Base-by-base conservation (phyloP, 2,329 filamentous ascomycete species). In the Paracoccidioides lutzii region DNA sequence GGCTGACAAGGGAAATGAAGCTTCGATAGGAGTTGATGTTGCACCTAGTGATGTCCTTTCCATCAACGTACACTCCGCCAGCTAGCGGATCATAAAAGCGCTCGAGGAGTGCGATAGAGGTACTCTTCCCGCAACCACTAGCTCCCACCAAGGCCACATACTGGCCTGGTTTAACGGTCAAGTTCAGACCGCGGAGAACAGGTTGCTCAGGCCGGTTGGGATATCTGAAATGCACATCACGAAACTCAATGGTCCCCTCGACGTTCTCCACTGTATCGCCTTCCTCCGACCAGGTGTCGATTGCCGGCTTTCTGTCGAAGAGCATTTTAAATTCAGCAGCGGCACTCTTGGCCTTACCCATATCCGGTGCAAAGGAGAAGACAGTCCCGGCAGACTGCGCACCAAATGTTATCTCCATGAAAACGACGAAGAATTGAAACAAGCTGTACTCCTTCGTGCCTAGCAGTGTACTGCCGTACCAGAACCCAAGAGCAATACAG, bases 351-450 rank as follows among this genome's bases (percentile, higher is more conserved):
- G 90, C 90, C 73, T 97, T 95, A 60, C 88, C 85, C 86, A 95
- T 94, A 61, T 95, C 89, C 0, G 90, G 88, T 0, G 88, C 88
- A 68, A 91, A 95, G 4, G 83, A 89, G 76, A 93, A 96, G 65
- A 91, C 85, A 12, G 84, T 86, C 6, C 91, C 91, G 1, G 91
- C 91, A 3, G 90, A 93, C 70, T 97, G 91, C 0, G 90, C 87
- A 55, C 90, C 89, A 65, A 95, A 96, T 64, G 96, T 87, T 63
- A 97, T 81, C 48, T 89, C 80, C 58, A 85, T 83, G 73, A 95
- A 96, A 65, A 88, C 90, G 49, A 95, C 77, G 73, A 96, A 97
- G 78, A 97, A 97, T 62, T 90, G 85, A 70, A 91, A 91, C 64
- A 89, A 78, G 61, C 72, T 69, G 69, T 93, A 91, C 67, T 94